Conservation (phyloP, 2,329 filamentous ascomycete species). For the Botryotinia narcissicola region DNA sequence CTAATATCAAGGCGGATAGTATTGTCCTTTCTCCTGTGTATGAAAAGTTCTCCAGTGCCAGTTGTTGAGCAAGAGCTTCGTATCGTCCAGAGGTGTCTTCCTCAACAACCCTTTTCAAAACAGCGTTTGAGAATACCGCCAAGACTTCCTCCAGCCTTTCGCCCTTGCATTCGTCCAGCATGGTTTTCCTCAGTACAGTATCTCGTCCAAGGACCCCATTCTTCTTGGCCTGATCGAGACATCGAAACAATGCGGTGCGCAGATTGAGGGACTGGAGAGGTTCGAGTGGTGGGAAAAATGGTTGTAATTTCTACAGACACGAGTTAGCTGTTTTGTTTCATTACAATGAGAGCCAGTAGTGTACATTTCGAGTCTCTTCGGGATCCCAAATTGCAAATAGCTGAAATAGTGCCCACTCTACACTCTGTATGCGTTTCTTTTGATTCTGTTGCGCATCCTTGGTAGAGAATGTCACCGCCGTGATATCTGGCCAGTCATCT, state of each 20-base stretch:
- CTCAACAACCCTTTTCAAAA: conserved; percentile 67
- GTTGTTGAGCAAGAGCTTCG: conserved; percentile 50
- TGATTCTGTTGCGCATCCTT: conserved; percentile 68
- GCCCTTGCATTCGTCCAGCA: conserved; percentile 94
- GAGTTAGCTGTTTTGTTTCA: neutral
- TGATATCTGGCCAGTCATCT: conserved; percentile 78
- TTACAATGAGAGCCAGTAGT: neutral
- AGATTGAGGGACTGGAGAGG: conserved; percentile 89
- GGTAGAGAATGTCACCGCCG: conserved; percentile 64
- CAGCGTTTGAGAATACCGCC: conserved; percentile 77
- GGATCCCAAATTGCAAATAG: conserved; percentile 83
- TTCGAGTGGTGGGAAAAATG: conserved; percentile 87
- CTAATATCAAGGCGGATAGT: conserved; percentile 67
- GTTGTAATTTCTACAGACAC: conserved; percentile 70
- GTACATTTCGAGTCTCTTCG: conserved; percentile 69
- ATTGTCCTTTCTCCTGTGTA: conserved; percentile 53
- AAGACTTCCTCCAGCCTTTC: conserved; percentile 87
- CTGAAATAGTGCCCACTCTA: conserved; percentile 90
- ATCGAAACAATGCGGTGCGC: conserved; percentile 76
- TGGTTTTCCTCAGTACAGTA: conserved; percentile 80
- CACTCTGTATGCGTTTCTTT: conserved; percentile 75
- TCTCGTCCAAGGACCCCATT: conserved; percentile 79
- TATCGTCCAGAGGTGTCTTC: conserved; percentile 43
- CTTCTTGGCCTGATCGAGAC: conserved; percentile 83
- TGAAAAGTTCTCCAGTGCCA: conserved; percentile 59